Base-by-base conservation (phyloP, 169 alveolate species). In the Cyclospora cayetanensis region DNA sequence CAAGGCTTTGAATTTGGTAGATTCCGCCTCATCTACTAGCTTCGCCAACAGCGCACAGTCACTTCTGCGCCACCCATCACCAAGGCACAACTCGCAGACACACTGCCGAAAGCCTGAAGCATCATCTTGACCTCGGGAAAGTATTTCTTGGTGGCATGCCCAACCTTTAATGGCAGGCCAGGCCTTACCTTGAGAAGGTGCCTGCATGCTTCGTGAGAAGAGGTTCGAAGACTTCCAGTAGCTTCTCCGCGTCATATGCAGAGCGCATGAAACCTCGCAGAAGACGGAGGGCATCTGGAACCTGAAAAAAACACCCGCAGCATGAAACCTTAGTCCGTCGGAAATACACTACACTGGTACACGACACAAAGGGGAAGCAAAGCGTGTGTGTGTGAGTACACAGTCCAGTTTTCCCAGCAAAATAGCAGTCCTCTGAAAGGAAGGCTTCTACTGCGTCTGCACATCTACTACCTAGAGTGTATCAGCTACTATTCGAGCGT, bases 41-140 rank as follows among this genome's bases (percentile, higher is more conserved):
- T 68, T 42, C 80, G 5, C 52, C 80, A 68, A 46, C 80, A 68
- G 80, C n/a, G n/a, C n/a, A n/a, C n/a, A n/a, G n/a, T n/a, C n/a
- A n/a, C n/a, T n/a, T n/a, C 5, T 68, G 80, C 43, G 15, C 50
- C n/a, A 34, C n/a, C 80, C n/a, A 34, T 68, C 80, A 42, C 35
- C 52, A 31, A 11, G 55, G 22, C 50, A 31, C 4, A 34, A 31
- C 80, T 9, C 4, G 50, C 46, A 31, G n/a, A n/a, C n/a, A n/a
- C n/a, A n/a, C n/a, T n/a, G n/a, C n/a, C n/a, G n/a, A 68, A 27
- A 68, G 37, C 76, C 15, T 46, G 55, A 46, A 15, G 55, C 55
- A 9, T 15, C 22, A 15, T 15, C 55, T 46, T 15, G 55, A 46
- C 11, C 60, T 1, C 60, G 0, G 20, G 20, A 46, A 12, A 12